phyloP scores from a whole-genome alignment of 345 rosid genomes.

The Citropsis articulata region DNA sequence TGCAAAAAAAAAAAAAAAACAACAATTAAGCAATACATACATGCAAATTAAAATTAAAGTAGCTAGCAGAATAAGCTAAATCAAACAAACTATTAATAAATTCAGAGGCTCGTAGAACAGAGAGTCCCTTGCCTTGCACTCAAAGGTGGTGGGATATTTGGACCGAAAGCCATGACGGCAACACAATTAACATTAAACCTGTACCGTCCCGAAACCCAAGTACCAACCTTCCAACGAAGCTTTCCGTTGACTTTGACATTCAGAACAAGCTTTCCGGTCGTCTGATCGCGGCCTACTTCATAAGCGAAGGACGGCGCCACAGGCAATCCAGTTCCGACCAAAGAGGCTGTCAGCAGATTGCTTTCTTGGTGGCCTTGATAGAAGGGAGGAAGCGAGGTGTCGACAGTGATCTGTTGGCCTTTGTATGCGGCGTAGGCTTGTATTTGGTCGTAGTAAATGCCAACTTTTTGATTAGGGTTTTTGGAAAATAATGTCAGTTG shows the following conservation, averaged over 20 bases:
- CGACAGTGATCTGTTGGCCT: conserved; percentile 74
- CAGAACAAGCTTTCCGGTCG: conserved; percentile 47
- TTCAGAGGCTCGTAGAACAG: conserved; percentile 59
- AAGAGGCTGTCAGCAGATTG: conserved; percentile 59
- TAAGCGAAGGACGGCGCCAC: conserved; percentile 63
- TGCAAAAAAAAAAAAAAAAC: background rate
- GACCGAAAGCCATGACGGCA: conserved; percentile 60
- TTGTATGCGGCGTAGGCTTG: conserved; percentile 60
- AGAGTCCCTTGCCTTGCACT: conserved; percentile 53
- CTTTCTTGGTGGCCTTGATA: conserved; percentile 69
- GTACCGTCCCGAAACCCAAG: conserved; percentile 80
- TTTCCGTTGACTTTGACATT: conserved; percentile 61
- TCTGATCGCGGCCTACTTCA: conserved; percentile 58
- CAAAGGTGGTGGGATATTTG: conserved; percentile 42
- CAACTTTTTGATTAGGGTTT: conserved; percentile 72
- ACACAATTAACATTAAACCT: conserved; percentile 60
- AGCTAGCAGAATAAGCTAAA: no score
- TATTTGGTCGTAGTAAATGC: conserved; percentile 76
- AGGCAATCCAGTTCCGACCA: conserved; percentile 59
- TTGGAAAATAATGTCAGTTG: conserved; percentile 57
- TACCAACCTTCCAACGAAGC: conserved; percentile 80
- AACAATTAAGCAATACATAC: background rate
- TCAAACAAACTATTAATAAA: no score
- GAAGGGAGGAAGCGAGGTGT: conserved; percentile 62
- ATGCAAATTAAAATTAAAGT: no score